phyloP scores from a whole-genome alignment of 371 early-diverging fungal genomes.

The Mortierella sp. region DNA sequence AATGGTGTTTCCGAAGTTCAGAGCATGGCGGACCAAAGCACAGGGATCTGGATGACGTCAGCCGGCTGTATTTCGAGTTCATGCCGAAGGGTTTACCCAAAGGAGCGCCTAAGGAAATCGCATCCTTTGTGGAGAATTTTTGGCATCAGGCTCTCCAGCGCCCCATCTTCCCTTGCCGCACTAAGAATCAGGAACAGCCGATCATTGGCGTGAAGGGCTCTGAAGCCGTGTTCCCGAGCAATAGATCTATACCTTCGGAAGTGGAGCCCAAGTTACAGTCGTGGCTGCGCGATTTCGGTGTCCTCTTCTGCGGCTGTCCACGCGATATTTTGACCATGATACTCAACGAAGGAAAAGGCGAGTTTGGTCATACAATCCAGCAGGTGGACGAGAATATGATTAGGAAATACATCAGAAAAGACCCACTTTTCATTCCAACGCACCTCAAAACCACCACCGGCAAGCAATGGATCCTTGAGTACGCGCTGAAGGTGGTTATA shows the following conservation, averaged over 20 bases:
- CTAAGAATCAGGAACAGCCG: neutral
- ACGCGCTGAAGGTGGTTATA: neutral
- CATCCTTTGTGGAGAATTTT: no score
- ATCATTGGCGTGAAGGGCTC: neutral
- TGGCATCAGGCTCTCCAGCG: neutral
- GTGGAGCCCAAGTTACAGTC: neutral
- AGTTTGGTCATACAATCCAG: neutral
- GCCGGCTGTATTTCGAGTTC: constrained; percentile 3
- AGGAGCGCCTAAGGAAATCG: no score
- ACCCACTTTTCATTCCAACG: constrained; percentile 9
- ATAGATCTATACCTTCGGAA: neutral
- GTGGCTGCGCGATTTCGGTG: neutral
- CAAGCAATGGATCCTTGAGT: constrained; percentile 21
- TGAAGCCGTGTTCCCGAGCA: neutral
- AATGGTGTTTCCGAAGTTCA: neutral
- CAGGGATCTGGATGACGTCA: neutral
- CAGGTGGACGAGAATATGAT: constrained; percentile 14
- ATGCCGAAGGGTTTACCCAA: constrained; percentile 18
- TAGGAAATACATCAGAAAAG: neutral
- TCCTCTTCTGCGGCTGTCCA: constrained; percentile 3
- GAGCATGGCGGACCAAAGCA: neutral
- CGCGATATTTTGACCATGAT: neutral
- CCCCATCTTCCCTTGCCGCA: constrained; percentile 11
- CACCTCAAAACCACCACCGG: neutral
- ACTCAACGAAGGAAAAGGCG: neutral